Evolutionary conservation across 768 basidiomycete genomes (phyloP).

Genomic region (Lactifluus echinatus): DNA sequence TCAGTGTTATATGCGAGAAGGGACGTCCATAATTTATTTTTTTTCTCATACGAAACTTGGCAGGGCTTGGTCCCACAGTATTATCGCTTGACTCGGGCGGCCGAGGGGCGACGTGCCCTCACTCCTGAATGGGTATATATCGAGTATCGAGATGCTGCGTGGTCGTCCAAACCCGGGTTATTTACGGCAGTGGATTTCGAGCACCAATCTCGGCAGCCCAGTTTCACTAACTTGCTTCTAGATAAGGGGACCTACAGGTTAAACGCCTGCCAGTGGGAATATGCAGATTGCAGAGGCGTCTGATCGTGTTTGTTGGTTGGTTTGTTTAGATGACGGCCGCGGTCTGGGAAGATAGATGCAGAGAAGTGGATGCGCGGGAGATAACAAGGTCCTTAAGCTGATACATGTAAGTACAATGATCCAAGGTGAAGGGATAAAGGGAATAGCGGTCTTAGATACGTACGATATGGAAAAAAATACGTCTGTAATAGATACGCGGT

Average conservation of each 20-base stretch:
- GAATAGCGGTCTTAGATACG: slow-evolving; percentile 7
- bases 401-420: background rate
- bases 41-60: background rate
- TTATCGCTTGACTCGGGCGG: slow-evolving; percentile 1
- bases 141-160: background rate
- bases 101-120: background rate
- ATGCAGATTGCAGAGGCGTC: too few relatives aligned
- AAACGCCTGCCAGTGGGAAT: background rate
- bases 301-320: too few relatives aligned
- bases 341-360: background rate
- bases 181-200: background rate
- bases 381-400: background rate
- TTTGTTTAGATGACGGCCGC: background rate
- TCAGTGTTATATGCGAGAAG: background rate
- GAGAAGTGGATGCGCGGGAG: background rate
- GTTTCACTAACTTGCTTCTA: background rate
- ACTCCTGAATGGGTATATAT: background rate
- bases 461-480: background rate
- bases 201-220: background rate
- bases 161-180: background rate
- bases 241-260: background rate
- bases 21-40: background rate
- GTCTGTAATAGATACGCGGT: slow-evolving; percentile 4
- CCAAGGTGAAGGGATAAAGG: background rate
- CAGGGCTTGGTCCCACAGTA: background rate